Evolutionary conservation across 768 basidiomycete species (phyloP), one percentile per base, ranked within the genome.

Genomic region (Trametes gibbosa): DNA sequence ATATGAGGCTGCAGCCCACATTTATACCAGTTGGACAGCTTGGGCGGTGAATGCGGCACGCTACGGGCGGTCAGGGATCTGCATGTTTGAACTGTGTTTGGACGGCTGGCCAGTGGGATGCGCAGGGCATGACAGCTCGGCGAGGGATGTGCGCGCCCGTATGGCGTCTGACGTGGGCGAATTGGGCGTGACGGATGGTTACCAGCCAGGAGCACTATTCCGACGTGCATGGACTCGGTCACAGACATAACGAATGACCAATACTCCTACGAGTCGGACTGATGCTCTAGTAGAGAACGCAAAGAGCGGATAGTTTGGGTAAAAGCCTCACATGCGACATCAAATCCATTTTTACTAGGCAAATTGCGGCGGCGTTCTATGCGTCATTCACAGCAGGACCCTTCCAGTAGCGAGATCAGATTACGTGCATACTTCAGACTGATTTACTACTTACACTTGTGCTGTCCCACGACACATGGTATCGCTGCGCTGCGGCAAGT

Each of bases 171-270:
- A 37, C 53, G 43, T 54, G 23, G 6, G 45, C 53, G 19, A 54
- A 14, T 39, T 32, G 23, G 35, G 29, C 10, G 16, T 56, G 46
- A 56, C 54, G 46, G 54, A 56, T 56, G 54, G 54, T 56, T 48
- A 21, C 54, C 27, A 40, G 23, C 14, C n/a, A 19, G n/a, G 25
- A 19, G 42, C 17, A 24, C 25, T 8, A 14, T 27, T 49, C 50
- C 34, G 50, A 39, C 34, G 24, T 24, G 32, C 19, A 17, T 21
- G 19, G 48, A n/a, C 48, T 23, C 23, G 32, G 3, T 9, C n/a
- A 8, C 17, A 16, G 32, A 21, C 29, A n/a, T 35, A 35, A 29
- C 16, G n/a, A 24, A 9, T 50, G 34, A 24, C 19, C 21, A 25
- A 50, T 8, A 39, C 8, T 10, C 43, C 12, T 13, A 9, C 13